Percentiles rank a stretch among this genome's conserved stretches.
Conservation (phyloP, 1,284 basidiomycete species). For the Calocybe gambosa region DNA sequence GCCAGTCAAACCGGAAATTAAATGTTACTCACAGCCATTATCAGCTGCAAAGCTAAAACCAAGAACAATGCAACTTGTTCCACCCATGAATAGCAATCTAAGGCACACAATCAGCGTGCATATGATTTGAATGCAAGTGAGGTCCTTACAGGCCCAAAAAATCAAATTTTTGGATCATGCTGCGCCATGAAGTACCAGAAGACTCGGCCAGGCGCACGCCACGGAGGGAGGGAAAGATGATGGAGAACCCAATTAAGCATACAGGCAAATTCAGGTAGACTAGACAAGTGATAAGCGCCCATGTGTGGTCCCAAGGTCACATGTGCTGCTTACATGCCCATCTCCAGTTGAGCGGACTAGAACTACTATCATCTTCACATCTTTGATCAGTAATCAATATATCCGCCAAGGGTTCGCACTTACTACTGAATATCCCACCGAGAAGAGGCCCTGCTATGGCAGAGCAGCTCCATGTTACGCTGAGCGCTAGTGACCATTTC, state of each 20-base stretch:
- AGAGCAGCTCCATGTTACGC: conserved; percentile 77
- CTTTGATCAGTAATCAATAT: not conserved
- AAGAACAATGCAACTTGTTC: conserved; percentile 67
- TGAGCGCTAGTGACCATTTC: conserved; percentile 77
- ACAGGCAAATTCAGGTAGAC: conserved; percentile 80
- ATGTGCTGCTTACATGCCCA: conserved; percentile 63
- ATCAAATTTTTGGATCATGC: conserved; percentile 54
- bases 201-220: conserved; percentile 41
- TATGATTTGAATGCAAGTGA: too few species aligned
- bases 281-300: conserved; percentile 23
- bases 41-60: conserved; percentile 71
- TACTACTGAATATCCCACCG: conserved; percentile 73
- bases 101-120: conserved; percentile 15
- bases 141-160: conserved; percentile 72
- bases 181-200: conserved; percentile 48
- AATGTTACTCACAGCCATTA: conserved; percentile 52
- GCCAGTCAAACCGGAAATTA: conserved; percentile 13
- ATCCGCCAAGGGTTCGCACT: conserved; percentile 21
- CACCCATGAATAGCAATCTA: conserved; percentile 66
- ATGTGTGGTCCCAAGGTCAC: not conserved
- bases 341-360: conserved; percentile 52
- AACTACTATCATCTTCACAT: conserved; percentile 17
- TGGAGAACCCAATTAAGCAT: conserved; percentile 50
- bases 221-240: conserved; percentile 54
- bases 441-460: conserved; percentile 74